Evolutionary conservation across 345 rosid genomes (phyloP), one percentile per base, ranked within the genome.

Genomic region (Salix purpurea): DNA sequence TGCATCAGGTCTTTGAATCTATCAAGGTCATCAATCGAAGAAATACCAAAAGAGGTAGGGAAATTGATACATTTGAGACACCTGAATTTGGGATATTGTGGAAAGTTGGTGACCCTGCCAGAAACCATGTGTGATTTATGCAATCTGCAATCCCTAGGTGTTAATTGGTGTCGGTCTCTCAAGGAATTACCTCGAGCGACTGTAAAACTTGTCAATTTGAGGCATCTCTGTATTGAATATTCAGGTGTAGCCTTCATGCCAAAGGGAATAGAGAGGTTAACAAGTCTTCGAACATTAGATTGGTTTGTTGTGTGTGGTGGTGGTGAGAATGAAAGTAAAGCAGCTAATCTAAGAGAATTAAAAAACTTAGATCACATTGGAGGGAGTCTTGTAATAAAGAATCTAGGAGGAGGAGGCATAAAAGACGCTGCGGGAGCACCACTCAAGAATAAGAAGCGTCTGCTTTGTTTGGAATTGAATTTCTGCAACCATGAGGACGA

Each of bases 221-320:
- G 74, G n/a, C 71, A 79, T 70, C 23, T 74, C 5, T 1, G 2
- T 2, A 39, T 44, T 0, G 0, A 1, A 19, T 28, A 1, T 58
- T 5, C n/a, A 7, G 1, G 4, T 0, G 0, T 79, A 11, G 48
- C 42, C 12, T 26, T 6, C 56, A 42, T 79, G 56, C 78, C 82
- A 24, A 50, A 36, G 50, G 82, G 82, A 36, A 46, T 79, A 3
- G 71, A 7, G 44, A 69, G 32, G 24, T 34, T 79, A 74, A 36
- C 23, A 15, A 9, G 19, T 64, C 78, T 79, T 11, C 52, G 64
- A 15, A 46, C 71, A 9, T 14, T 79, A 8, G 26, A 9, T 2
- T 0, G 10, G 0, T 68, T 73, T 32, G 4, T 32, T 4, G 34
- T 32, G 34, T 32, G 44, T 1, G 0, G 67, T 11, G 7, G 24